These are phyloP conservation scores for Globisporangium rhizosaccharum DNA, from an alignment of 352 stramenopile species.

Conservation along the genomic window DNA sequence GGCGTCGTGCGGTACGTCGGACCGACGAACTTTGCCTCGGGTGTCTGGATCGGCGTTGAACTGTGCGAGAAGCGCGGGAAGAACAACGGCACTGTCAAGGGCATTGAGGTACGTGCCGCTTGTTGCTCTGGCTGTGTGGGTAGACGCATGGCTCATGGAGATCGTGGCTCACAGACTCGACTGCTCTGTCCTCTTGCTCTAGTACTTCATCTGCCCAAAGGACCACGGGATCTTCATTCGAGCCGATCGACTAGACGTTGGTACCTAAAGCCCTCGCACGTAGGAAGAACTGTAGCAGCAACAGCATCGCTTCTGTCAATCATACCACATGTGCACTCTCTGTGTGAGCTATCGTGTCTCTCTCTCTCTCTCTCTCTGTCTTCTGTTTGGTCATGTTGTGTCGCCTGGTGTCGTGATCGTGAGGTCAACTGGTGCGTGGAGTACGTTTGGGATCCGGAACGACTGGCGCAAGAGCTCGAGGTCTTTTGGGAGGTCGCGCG, in stretches of 20 bases:
- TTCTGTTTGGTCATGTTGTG: background rate
- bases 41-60: conserved; percentile 74
- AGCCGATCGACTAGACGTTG: conserved; percentile 45
- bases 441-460: conserved; percentile 8
- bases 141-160: background rate
- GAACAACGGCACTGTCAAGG: conserved; percentile 55
- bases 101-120: conserved; percentile 18
- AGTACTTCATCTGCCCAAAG: conserved; percentile 57
- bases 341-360: no score
- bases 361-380: background rate
- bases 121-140: no score
- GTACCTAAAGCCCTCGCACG: background rate
- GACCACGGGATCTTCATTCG: conserved; percentile 71
- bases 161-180: background rate
- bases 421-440: conserved; percentile 4
- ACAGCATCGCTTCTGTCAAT: background rate
- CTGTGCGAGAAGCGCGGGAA: conserved; percentile 55
- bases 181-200: conserved; percentile 5
- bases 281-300: background rate
- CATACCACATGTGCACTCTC: background rate
- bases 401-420: no score
- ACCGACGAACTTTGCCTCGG: conserved; percentile 48
- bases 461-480: conserved; percentile 26
- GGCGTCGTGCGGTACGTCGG: conserved; percentile 70
- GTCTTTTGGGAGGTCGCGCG: conserved; percentile 30